phyloP scores from a whole-genome alignment of 192 early-diverging fungal genomes.

The Glomus cerebriforme region DNA sequence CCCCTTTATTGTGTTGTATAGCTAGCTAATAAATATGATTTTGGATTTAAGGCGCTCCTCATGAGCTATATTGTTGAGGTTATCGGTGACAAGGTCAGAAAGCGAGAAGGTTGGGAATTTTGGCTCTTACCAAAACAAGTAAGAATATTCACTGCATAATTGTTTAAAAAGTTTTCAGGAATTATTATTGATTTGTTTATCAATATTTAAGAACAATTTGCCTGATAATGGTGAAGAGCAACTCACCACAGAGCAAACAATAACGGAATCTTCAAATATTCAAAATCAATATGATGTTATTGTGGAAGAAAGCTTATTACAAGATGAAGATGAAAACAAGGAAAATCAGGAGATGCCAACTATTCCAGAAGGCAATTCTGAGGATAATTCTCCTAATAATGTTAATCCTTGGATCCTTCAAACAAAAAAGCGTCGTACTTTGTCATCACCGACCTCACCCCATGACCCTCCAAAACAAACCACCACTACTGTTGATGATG shows the following conservation, averaged over 20 bases:
- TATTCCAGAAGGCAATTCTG: not conserved
- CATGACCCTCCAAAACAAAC: not conserved
- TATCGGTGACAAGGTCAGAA: conserved; percentile 60
- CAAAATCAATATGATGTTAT: not conserved
- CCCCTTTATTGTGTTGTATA: conserved; percentile 27
- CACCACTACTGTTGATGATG: conserved; percentile 60
- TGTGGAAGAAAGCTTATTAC: not conserved
- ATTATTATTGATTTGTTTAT: not conserved
- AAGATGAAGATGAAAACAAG: conserved; percentile 1
- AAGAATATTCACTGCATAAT: conserved; percentile 7
- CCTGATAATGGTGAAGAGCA: not conserved
- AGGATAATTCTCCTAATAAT: not conserved
- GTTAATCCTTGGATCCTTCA: not conserved
- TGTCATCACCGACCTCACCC: conserved; percentile 14
- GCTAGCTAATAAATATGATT: conserved; percentile 35
- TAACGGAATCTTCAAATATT: not conserved
- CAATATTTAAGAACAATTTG: not conserved
- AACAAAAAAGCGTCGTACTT: conserved; percentile 7
- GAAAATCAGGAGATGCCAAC: conserved; percentile 15
- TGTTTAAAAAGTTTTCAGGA: not conserved
- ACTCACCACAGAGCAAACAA: not conserved
- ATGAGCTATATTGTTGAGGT: conserved; percentile 59
- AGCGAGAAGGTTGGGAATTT: conserved; percentile 78
- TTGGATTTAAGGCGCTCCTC: conserved; percentile 37
- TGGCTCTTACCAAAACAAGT: conserved; percentile 81